phyloP scores from a whole-genome alignment of 305 asterid species.

The Lippia alba region DNA sequence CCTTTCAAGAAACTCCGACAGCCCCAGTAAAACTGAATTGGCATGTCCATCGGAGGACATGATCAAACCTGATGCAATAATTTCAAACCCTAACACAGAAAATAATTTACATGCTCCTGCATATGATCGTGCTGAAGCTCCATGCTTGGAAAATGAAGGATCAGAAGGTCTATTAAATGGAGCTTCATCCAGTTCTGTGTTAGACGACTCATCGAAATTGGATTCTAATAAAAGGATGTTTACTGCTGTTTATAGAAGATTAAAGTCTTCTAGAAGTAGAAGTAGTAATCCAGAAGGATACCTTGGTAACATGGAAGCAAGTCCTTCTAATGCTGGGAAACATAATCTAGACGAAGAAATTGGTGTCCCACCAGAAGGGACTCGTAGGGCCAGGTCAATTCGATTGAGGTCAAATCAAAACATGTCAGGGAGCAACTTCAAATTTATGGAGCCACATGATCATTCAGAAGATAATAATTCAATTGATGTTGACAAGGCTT shows the following conservation, averaged over 20 bases:
- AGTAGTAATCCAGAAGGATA: conserved; percentile 51
- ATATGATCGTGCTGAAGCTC: conserved; percentile 37
- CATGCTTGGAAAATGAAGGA: conserved; percentile 45
- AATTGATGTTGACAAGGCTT: conserved; percentile 49
- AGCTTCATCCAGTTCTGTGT: conserved; percentile 44
- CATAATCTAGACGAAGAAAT: conserved; percentile 49
- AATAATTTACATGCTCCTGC: conserved; percentile 40
- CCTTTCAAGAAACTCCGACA: conserved; percentile 52
- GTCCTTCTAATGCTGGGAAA: conserved; percentile 63
- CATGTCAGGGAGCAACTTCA: conserved; percentile 46
- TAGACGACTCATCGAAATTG: conserved; percentile 55
- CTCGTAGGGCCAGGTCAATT: conserved; percentile 76
- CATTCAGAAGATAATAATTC: conserved; percentile 60
- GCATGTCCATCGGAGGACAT: conserved; percentile 51
- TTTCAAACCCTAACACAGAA: conserved; percentile 38
- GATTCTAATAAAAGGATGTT: conserved; percentile 72
- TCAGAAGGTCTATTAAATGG: conserved; percentile 45
- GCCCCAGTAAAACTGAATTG: conserved; percentile 37
- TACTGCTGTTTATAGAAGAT: conserved; percentile 83
- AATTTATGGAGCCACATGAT: conserved; percentile 47
- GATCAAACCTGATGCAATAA: conserved; percentile 35
- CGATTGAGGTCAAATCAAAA: conserved; percentile 59
- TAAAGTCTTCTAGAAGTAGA: conserved; percentile 63
- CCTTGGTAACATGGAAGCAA: conserved; percentile 57
- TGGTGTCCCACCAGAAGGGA: conserved; percentile 56